Conservation (phyloP, 306 rosid species). For the Trifolium repens region DNA sequence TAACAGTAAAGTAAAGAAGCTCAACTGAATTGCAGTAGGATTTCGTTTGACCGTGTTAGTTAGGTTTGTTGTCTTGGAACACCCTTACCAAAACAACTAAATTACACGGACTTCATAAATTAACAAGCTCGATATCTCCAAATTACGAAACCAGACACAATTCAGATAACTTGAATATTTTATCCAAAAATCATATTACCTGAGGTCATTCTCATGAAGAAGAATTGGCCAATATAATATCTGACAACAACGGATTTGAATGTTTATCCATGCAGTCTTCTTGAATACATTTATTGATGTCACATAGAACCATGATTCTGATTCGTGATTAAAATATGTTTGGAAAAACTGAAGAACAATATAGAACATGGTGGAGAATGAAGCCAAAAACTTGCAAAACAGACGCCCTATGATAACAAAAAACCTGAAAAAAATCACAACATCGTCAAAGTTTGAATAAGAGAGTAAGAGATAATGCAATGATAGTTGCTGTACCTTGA, state of each 20-base stretch:
- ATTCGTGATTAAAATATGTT: constrained; percentile 47
- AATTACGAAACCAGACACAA: constrained; percentile 37
- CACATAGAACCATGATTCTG: constrained; percentile 63
- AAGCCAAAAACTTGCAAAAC: constrained; percentile 67
- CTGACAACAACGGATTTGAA: constrained; percentile 73
- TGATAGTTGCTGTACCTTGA: constrained; percentile 47
- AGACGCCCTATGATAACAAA: constrained; percentile 58
- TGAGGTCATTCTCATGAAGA: constrained; percentile 71
- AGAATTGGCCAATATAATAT: constrained; percentile 91
- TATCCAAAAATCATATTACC: constrained; percentile 55
- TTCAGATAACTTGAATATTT: constrained; percentile 18
- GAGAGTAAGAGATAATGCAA: constrained; percentile 10
- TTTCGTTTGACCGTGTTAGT: constrained; percentile 27
- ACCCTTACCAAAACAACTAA: constrained; percentile 21
- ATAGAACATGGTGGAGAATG: constrained; percentile 67
- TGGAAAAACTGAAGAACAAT: constrained; percentile 65
- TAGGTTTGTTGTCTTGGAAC: constrained; percentile 26
- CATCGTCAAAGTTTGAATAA: constrained; percentile 44
- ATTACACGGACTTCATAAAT: constrained; percentile 35
- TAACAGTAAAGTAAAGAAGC: constrained; percentile 27
- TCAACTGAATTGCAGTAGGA: constrained; percentile 21
- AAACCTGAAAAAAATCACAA: constrained; percentile 69
- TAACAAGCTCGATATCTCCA: constrained; percentile 24
- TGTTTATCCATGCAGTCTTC: constrained; percentile 62
- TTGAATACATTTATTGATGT: constrained; percentile 56